Evolutionary conservation across 805 yeast genomes (phyloP), one percentile per base, ranked within the genome.

Genomic region (Pichia cabralensis): DNA sequence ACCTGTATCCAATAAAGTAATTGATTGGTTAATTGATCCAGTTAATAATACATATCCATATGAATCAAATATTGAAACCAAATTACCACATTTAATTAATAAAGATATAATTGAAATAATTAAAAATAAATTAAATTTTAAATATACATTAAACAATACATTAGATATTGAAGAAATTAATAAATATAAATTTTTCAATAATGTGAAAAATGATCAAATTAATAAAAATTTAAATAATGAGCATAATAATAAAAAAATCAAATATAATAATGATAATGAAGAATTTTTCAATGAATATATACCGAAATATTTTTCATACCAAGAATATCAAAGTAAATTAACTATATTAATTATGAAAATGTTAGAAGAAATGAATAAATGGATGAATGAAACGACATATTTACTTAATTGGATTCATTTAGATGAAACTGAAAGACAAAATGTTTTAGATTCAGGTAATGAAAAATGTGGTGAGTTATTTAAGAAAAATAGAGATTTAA

Each of bases 391-490:
- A 25, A 40, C 11, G 47, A 52, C 24, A 43, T 45, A 9, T 32
- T 30, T 8, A 30, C 33, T 67, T 17, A 23, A 27, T 6, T 28
- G 27, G 5, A 31, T 60, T n/a, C 58, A 63, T 35, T 23, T 48
- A 1, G 51, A 52, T 32, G 67, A 67, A 25, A 65, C 71, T 4
- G 38, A 50, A 10, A 50, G 66, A 28, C 73, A 69, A 38, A 38
- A 49, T 18, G 31, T 46, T 6, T 41, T 67, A 16, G 78, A 72
- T 45, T 47, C 44, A 3, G 44, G 53, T 28, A 64, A 66, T 44
- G 48, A 41, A 3, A 50, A 54, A 22, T 62, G 68, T 18, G 76
- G 71, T 3, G 52, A 50, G 2, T 36, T 48, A 9, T 72, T 65
- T 46, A 64, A 66, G 32, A 49, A 50, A 23, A 46, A 57, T 15